Evolutionary conservation across 2,329 filamentous ascomycete genomes (phyloP).

Genomic region (Arthrobotrys conoides): DNA sequence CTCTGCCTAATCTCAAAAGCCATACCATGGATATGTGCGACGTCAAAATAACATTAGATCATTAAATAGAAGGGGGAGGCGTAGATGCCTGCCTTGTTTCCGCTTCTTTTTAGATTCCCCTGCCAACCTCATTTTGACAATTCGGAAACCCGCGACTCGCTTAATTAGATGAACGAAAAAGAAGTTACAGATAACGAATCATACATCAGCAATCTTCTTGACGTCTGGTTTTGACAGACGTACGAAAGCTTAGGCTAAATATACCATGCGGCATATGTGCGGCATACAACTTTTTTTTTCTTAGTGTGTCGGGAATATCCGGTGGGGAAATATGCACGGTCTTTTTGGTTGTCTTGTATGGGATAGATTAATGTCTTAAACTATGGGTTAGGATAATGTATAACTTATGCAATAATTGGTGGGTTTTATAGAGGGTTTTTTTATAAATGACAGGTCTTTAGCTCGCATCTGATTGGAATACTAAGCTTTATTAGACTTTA

Average conservation of each 20-base stretch:
- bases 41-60: conserved; percentile 22
- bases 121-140: background rate
- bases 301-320: conserved; percentile 7
- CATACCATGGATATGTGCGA: conserved; percentile 6
- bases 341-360: background rate
- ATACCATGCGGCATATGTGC: conserved; percentile 12
- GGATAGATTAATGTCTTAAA: conserved; percentile 29
- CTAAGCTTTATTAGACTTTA: background rate
- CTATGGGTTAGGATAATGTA: conserved; percentile 21
- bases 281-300: background rate
- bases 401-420: conserved; percentile 18
- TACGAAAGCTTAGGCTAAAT: conserved; percentile 16
- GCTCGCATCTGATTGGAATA: background rate
- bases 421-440: conserved; percentile 5
- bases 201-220: background rate
- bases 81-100: conserved; percentile 45
- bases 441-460: background rate
- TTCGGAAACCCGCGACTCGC: conserved; percentile 58
- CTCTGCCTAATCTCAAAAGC: conserved; percentile 18
- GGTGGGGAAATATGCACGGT: conserved; percentile 29
- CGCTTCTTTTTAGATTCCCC: background rate
- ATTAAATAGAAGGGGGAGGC: conserved; percentile 54
- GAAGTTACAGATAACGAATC: conserved; percentile 3
- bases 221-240: too few species aligned
- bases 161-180: conserved; percentile 19